Evolutionary conservation across 805 yeast genomes (phyloP).

Genomic region (Candida piceae): DNA sequence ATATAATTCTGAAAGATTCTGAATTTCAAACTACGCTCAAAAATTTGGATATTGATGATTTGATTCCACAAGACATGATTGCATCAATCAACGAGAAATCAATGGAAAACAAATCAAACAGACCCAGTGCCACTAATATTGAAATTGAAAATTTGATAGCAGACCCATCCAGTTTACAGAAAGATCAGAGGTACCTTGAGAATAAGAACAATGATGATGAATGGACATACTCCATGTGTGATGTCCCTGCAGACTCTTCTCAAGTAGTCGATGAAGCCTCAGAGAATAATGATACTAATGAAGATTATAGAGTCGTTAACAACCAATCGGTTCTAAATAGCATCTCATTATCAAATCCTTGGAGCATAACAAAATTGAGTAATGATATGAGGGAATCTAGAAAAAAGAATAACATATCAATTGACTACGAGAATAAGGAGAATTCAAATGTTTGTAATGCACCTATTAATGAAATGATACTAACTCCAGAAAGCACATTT

Average conservation of each 20-base stretch:
- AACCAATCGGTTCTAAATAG: conserved; percentile 1
- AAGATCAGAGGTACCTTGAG: too few species aligned
- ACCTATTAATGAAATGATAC: background rate
- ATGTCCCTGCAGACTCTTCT: conserved; percentile 1
- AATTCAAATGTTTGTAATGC: background rate
- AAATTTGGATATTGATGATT: too few species aligned
- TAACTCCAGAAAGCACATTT: conserved; percentile 5
- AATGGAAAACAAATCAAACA: too few species aligned
- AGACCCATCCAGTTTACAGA: background rate
- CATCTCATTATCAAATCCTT: conserved; percentile 20
- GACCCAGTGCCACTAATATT: too few species aligned
- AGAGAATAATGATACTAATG: too few species aligned
- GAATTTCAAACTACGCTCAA: too few species aligned
- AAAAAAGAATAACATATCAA: background rate
- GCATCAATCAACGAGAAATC: too few species aligned
- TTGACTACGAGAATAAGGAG: background rate
- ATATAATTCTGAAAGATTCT: too few species aligned
- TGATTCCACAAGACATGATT: too few species aligned
- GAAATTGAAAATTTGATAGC: too few species aligned
- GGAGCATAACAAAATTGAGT: conserved; percentile 15
- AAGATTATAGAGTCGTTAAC: too few species aligned
- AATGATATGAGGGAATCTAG: conserved; percentile 1
- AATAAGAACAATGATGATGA: background rate
- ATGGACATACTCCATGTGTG: conserved; percentile 14
- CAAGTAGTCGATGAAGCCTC: too few species aligned